Conservation (phyloP, 23 red algal species). For the Cyanidium caldarium region DNA sequence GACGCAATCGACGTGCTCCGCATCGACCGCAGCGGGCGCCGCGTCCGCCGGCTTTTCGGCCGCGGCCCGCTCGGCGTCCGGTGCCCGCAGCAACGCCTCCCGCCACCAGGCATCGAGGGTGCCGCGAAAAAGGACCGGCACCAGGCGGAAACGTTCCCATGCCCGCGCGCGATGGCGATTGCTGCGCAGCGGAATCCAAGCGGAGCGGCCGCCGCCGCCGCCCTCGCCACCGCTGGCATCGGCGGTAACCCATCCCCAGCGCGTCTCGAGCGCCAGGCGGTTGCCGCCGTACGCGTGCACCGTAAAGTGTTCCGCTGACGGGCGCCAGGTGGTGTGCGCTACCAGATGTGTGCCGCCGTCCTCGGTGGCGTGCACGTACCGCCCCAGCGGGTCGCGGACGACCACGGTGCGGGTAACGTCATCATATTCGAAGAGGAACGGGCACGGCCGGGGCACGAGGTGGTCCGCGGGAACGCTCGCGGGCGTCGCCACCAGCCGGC, state of each 20-base stretch:
- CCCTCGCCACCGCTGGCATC: not conserved
- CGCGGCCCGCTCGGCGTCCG: not conserved
- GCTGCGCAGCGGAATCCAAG: no score
- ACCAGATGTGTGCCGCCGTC: not conserved
- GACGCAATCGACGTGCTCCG: not conserved
- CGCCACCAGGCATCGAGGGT: not conserved
- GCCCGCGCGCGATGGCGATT: not conserved
- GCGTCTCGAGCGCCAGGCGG: not conserved
- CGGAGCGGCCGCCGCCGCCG: not conserved
- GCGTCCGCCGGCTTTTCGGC: not conserved
- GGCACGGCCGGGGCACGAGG: not conserved
- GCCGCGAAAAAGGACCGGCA: not conserved
- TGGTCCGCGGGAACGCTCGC: not conserved
- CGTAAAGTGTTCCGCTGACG: not conserved
- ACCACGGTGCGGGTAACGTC: not conserved
- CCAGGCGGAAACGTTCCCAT: not conserved
- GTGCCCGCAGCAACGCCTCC: no score
- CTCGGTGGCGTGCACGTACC: not conserved
- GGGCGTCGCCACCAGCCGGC: not conserved
- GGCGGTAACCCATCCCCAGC: not conserved
- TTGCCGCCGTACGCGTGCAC: not conserved
- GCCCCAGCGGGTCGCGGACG: not conserved
- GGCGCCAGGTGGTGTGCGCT: not conserved
- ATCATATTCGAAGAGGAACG: not conserved
- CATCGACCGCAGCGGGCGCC: not conserved